A percentile compares a stretch with the other conserved stretches of the same genome.
Evolutionary conservation across 106 monocot species (phyloP).

Genomic region (Posidonia australis): DNA sequence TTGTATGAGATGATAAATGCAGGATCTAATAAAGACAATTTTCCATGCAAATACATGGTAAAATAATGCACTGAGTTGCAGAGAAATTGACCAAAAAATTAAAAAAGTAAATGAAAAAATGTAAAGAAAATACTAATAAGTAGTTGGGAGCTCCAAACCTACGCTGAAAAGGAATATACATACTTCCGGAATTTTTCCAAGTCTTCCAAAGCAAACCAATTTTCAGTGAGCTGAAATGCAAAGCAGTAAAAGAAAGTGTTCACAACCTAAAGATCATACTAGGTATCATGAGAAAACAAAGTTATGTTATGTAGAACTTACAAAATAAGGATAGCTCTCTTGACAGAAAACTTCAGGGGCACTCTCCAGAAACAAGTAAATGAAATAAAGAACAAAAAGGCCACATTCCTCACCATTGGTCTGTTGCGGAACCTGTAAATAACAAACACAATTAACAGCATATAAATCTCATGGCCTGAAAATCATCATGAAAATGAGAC

Average conservation of each 20-base stretch:
- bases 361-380: slow-evolving; percentile 43
- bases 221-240: slow-evolving; percentile 23
- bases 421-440: slow-evolving; percentile 72
- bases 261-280: not conserved
- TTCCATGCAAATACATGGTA: too few relatives aligned
- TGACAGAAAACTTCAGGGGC: slow-evolving; percentile 28
- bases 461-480: not conserved
- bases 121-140: too few relatives aligned
- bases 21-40: too few relatives aligned
- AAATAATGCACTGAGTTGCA: too few relatives aligned
- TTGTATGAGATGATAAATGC: too few relatives aligned
- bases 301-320: slow-evolving; percentile 17
- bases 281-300: not conserved
- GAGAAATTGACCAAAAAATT: too few relatives aligned
- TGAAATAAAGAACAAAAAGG: slow-evolving; percentile 59
- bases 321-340: slow-evolving; percentile 34
- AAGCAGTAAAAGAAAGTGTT: not conserved
- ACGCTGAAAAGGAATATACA: slow-evolving; percentile 10
- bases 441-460: not conserved
- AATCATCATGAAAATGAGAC: not conserved
- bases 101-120: too few relatives aligned
- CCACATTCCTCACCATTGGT: slow-evolving; percentile 67
- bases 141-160: too few relatives aligned
- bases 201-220: slow-evolving; percentile 27
- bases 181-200: slow-evolving; percentile 23